Percentiles rank a stretch among this genome's conserved stretches.
phyloP scores from a whole-genome alignment of 495 filamentous ascomycete genomes.

The Neurospora sp. region DNA sequence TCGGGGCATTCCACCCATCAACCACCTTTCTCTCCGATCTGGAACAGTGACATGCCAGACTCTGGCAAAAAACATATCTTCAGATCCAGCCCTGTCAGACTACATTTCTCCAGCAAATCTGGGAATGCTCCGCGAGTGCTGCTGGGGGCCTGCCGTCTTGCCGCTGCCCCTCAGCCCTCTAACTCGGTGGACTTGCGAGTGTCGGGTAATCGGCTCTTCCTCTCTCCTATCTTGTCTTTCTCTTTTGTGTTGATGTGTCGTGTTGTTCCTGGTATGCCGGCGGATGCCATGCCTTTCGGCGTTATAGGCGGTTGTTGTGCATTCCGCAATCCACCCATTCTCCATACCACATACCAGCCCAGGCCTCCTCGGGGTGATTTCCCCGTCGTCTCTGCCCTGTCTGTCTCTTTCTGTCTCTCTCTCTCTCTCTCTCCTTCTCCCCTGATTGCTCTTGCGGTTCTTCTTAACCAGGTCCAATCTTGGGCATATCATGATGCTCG shows the following conservation, averaged over 20 bases:
- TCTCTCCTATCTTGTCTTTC: not conserved
- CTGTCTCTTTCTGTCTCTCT: too few relatives aligned
- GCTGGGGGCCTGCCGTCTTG: too few relatives aligned
- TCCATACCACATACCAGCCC: not conserved
- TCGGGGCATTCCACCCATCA: not conserved
- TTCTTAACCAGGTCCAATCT: constrained; percentile 64
- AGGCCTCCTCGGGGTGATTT: not conserved
- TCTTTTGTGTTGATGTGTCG: not conserved
- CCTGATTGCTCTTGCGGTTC: too few relatives aligned
- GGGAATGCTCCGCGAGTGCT: too few relatives aligned
- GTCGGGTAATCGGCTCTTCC: not conserved
- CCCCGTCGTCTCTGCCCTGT: not conserved
- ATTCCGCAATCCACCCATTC: not conserved
- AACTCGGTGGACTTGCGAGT: not conserved
- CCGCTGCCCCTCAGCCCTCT: too few relatives aligned
- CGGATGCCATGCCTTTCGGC: not conserved
- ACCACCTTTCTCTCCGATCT: not conserved
- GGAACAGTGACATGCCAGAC: not conserved
- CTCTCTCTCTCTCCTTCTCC: too few relatives aligned
- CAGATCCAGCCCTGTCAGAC: not conserved
- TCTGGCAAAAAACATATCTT: not conserved
- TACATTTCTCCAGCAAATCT: too few relatives aligned
- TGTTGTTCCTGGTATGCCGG: not conserved
- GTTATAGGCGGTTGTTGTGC: not conserved
- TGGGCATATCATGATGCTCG: constrained; percentile 97